phyloP scores from a whole-genome alignment of 2,329 filamentous ascomycete species.

The Scytalidium sp. region DNA sequence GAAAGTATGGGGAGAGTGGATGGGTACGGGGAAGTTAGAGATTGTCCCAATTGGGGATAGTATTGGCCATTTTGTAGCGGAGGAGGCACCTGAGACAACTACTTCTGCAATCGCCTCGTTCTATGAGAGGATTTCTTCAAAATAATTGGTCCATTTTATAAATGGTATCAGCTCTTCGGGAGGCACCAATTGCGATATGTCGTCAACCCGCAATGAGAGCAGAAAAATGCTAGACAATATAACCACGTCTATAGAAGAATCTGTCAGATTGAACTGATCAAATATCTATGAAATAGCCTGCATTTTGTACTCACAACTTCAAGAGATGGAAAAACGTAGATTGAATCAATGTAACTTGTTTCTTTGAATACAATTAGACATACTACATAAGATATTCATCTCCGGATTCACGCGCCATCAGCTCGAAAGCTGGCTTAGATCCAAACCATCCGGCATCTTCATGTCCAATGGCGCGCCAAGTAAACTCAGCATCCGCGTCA shows the following conservation, averaged over 20 bases:
- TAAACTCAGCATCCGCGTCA: conserved; percentile 65
- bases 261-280: too few species aligned
- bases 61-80: conserved; percentile 43
- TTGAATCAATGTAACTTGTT: too few species aligned
- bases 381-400: conserved; percentile 16
- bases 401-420: conserved; percentile 55
- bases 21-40: conserved; percentile 30
- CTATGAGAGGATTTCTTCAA: conserved; percentile 3
- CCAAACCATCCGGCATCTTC: neutral
- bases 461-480: conserved; percentile 31
- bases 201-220: too few species aligned
- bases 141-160: neutral
- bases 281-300: too few species aligned
- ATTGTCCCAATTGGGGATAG: conserved; percentile 31
- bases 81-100: conserved; percentile 38
- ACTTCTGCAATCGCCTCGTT: conserved; percentile 16
- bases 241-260: too few species aligned
- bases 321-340: too few species aligned
- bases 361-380: too few species aligned
- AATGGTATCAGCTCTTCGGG: too few species aligned
- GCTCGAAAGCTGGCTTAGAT: conserved; percentile 50
- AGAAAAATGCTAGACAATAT: too few species aligned
- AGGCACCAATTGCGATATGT: too few species aligned
- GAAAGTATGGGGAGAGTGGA: conserved; percentile 42
- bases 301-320: too few species aligned